Evolutionary conservation across 2,329 filamentous ascomycete genomes (phyloP), one percentile per base, ranked within the genome.

Genomic region (Leptographium lundbergii): DNA sequence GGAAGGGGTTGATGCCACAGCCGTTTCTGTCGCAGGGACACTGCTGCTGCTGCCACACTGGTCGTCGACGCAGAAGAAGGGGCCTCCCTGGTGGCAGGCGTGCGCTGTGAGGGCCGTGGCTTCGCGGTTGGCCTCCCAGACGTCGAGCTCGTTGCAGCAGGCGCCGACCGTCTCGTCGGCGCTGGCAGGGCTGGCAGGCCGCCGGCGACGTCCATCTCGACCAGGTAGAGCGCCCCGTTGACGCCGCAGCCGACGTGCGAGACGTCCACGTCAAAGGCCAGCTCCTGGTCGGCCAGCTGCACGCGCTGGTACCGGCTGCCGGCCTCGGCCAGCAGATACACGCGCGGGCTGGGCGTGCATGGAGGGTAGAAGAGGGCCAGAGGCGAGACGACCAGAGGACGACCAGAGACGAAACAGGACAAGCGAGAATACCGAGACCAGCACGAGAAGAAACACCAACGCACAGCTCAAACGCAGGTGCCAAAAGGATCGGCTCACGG

Each of bases 221-320:
- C 74, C 39, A 86, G 77, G 72, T 85, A 85, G 50, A 85, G 69
- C 25, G 82, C 82, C 59, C 81, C 82, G 69, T 86, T 85, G 63
- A 85, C 70, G 60, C 84, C 84, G 65, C 83, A 86, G 56, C 78
- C 77, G n/a, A 84, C 73, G 61, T 77, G 74, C 53, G 81, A 84
- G 50, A 82, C 74, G 68, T 86, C 82, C n/a, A 85, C 81, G 59
- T 84, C 81, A 61, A 85, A 84, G 22, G 78, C 79, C 66, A 86
- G 77, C 67, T 86, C 82, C 66, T 79, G 72, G 69, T 79, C 79
- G 59, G 78, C 73, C 56, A 85, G 72, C 62, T 79, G 74, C 68
- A 85, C 76, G 63, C 78, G 73, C 69, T 83, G 70, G 68, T 86
- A 86, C 17, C 42, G 42, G 6, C 42, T 19, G 4, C 42, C 19